Percentiles rank a stretch among this genome's conserved stretches.
Evolutionary conservation across 441 rosid species (phyloP).

Genomic region (Omphalea diandra): DNA sequence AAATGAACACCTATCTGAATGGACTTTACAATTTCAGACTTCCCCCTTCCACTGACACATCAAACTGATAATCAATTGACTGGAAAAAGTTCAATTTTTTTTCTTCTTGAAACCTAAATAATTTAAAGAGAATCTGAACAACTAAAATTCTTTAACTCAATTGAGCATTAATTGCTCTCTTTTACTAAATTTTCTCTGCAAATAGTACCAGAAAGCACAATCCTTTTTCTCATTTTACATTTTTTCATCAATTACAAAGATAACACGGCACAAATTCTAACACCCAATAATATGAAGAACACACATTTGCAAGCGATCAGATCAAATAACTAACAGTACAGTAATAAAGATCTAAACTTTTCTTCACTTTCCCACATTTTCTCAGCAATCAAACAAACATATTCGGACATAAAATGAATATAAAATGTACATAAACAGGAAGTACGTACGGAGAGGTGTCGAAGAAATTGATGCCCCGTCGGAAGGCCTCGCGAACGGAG

Average conservation of each 20-base stretch:
- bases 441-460: slow-evolving; percentile 88
- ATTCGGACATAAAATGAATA: neutral
- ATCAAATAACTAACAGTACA: too few species aligned
- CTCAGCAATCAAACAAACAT: neutral
- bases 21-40: too few species aligned
- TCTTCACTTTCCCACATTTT: neutral
- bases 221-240: too few species aligned
- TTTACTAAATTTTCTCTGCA: too few species aligned
- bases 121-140: too few species aligned
- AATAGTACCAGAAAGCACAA: too few species aligned
- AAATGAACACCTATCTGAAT: too few species aligned
- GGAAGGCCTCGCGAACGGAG: slow-evolving; percentile 75
- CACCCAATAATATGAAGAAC: neutral
- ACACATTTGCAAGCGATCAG: neutral
- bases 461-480: slow-evolving; percentile 84
- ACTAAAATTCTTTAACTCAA: too few species aligned
- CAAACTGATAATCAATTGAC: too few species aligned
- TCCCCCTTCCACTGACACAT: neutral
- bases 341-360: neutral
- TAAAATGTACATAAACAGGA: neutral
- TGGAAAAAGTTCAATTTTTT: too few species aligned
- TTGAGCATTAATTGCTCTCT: too few species aligned
- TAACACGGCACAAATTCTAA: neutral
- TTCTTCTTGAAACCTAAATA: too few species aligned
- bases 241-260: neutral